A percentile compares a stretch with the other conserved stretches of the same genome.
These are phyloP conservation scores for Polychytrium aggregatum DNA, from an alignment of 192 early-diverging fungal genomes.

Conservation along the genomic window DNA sequence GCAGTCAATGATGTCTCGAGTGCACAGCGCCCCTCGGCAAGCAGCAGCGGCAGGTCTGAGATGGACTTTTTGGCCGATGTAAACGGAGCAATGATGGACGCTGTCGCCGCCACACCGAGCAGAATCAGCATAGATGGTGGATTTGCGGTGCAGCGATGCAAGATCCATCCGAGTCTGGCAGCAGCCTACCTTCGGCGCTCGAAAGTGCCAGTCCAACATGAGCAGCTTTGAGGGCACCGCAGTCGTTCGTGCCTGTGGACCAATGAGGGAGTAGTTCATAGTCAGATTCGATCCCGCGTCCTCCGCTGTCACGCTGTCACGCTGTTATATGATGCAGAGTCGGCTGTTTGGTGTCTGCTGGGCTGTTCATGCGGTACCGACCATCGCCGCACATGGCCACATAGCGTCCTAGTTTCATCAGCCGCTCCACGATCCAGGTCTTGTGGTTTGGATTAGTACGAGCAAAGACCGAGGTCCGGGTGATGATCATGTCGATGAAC, in stretches of 20 bases:
- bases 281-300: too few species aligned
- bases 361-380: slow-evolving; percentile 13
- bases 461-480: slow-evolving; percentile 59
- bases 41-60: slow-evolving; percentile 37
- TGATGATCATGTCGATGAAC: slow-evolving; percentile 35
- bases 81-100: slow-evolving; percentile 81
- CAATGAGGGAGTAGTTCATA: too few species aligned
- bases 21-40: slow-evolving; percentile 65
- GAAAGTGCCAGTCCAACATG: slow-evolving; percentile 78
- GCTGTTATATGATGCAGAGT: too few species aligned
- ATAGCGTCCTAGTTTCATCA: slow-evolving; percentile 59
- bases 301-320: too few species aligned
- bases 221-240: slow-evolving; percentile 71
- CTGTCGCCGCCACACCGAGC: too few species aligned
- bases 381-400: slow-evolving; percentile 85
- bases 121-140: too few species aligned
- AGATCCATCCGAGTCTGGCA: too few species aligned
- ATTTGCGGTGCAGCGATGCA: too few species aligned
- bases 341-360: too few species aligned
- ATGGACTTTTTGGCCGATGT: slow-evolving; percentile 51
- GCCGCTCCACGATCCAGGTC: slow-evolving; percentile 52
- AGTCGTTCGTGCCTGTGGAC: slow-evolving; percentile 47
- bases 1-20: slow-evolving; percentile 65
- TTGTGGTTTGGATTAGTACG: slow-evolving; percentile 72
- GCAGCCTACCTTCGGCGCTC: slow-evolving; percentile 71